Conservation (phyloP, 495 filamentous ascomycete genomes). For the Sphaerosporella brunnea region DNA sequence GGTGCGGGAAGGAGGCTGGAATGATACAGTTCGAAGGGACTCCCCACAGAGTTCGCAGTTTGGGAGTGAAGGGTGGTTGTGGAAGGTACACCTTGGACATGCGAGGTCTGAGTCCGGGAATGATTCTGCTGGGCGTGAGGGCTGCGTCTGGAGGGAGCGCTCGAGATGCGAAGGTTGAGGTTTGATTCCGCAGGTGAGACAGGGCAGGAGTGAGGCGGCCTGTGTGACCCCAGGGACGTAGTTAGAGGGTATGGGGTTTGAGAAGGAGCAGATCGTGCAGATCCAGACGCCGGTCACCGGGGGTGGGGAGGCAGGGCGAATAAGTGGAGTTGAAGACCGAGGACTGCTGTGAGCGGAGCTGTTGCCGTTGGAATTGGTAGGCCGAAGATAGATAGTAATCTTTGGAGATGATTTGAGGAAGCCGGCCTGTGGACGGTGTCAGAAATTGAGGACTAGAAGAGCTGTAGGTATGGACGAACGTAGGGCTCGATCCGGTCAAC, state of each 20-base stretch:
- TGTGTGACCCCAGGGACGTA: constrained; percentile 63
- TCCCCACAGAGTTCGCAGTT: constrained; percentile 83
- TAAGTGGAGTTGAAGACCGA: constrained; percentile 33
- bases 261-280: constrained; percentile 90
- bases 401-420: constrained; percentile 93
- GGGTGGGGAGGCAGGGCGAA: constrained; percentile 33
- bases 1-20: neutral
- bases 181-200: constrained; percentile 84
- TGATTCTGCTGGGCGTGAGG: neutral
- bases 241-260: constrained; percentile 85
- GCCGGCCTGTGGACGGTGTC: constrained; percentile 43
- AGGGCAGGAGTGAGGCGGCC: constrained; percentile 63
- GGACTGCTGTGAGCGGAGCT: constrained; percentile 34
- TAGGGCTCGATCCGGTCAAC: constrained; percentile 84
- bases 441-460: constrained; percentile 2
- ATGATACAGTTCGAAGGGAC: neutral
- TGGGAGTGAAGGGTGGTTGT: constrained; percentile 72
- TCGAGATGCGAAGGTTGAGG: constrained; percentile 38
- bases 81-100: constrained; percentile 85
- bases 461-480: constrained; percentile 33
- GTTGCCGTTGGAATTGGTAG: constrained; percentile 34
- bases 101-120: constrained; percentile 33
- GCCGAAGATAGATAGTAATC: constrained; percentile 70
- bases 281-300: constrained; percentile 70
- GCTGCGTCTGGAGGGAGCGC: constrained; percentile 22